Base-by-base conservation (phyloP, 768 basidiomycete genomes). In the Boletus subparvulus region DNA sequence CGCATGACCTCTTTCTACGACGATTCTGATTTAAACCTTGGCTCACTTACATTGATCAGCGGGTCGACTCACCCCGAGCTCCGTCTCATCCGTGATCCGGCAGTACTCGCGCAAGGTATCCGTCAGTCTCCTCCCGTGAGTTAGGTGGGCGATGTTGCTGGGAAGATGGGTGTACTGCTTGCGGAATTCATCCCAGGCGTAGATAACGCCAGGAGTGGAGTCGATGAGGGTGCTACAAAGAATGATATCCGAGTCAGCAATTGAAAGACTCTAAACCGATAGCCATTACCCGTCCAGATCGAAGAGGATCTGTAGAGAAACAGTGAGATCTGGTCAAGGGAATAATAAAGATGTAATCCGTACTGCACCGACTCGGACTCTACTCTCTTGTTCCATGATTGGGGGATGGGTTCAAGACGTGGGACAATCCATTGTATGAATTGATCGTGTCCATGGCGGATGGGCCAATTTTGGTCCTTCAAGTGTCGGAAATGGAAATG, bases 201-300 rank as follows among this genome's bases (percentile, higher is more conserved):
- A 80, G 49, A 84, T 61, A n/a, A 93, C 87, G 5, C 91, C 92
- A 1, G 89, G 89, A 6, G 91, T 93, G 3, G 90, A 92, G 73
- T 93, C 90, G 65, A 88, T 82, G 56, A 88, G 78, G 7, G 87
- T 90, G 41, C 87, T 89, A 65, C 13, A 33, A 46, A 40, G 10
- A 9, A 54, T 21, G 45, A 55, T 54, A 24, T 70, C 21, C 21
- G n/a, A n/a, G n/a, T 21, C 24, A 62, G 43, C 24, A 6, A 21
- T 35, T 26, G 39, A 47, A 30, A 30, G n/a, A 17, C 8, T 32
- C 43, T 14, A 40, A 49, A 43, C 4, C 19, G 52, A 52, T 26
- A 4, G 26, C 46, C 65, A 74, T 64, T 65, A 86, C 86, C 86
- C 86, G 65, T 87, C 86, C 77, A 87, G 80, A 69, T 87, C 86